Evolutionary conservation across 306 rosid genomes (phyloP).

Genomic region (Gynostemma pentaphyllum): DNA sequence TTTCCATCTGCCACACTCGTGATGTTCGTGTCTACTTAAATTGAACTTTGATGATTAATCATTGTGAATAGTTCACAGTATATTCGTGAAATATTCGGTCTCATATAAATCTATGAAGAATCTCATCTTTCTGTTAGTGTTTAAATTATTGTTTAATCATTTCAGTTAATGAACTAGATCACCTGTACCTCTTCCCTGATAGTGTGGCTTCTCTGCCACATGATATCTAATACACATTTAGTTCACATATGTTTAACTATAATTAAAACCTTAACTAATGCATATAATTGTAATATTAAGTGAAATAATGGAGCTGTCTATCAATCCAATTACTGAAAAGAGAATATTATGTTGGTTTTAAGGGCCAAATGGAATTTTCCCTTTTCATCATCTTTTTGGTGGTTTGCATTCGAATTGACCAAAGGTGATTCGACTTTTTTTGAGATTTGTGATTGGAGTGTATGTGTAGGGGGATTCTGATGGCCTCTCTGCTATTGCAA

Average conservation of each 20-base stretch:
- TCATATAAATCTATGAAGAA: background rate
- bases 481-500: slow-evolving; percentile 40
- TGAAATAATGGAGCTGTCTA: background rate
- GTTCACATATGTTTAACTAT: background rate
- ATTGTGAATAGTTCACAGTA: background rate
- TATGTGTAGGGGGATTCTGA: slow-evolving; percentile 51
- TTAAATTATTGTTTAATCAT: no score
- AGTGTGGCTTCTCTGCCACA: background rate
- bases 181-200: background rate
- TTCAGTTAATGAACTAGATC: background rate
- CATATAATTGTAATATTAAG: no score
- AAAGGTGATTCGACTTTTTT: background rate
- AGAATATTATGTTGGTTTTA: background rate
- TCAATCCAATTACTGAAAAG: background rate
- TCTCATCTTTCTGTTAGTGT: background rate
- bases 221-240: background rate
- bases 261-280: background rate
- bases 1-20: background rate
- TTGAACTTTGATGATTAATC: background rate
- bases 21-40: background rate
- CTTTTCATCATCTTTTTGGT: background rate
- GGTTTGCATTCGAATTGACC: background rate
- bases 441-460: slow-evolving; percentile 11
- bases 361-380: background rate
- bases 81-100: background rate